Evolutionary conservation across 2,329 filamentous ascomycete species (phyloP).

Genomic region (Colletotrichum truncatum): DNA sequence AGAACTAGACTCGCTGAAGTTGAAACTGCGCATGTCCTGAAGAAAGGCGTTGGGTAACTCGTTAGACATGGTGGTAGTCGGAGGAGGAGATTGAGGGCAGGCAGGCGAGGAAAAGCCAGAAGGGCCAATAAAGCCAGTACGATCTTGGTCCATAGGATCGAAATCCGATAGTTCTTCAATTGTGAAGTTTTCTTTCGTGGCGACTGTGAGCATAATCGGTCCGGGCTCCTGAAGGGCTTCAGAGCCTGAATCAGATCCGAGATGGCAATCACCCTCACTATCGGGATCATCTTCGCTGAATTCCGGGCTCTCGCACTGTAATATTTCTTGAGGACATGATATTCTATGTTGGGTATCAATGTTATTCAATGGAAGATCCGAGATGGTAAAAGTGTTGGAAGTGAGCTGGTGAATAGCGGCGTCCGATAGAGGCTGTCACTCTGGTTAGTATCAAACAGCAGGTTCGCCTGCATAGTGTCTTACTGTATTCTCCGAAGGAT

Average conservation of each 20-base stretch:
- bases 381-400: too few species aligned
- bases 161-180: conserved; percentile 57
- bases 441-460: too few species aligned
- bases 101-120: conserved; percentile 55
- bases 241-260: conserved; percentile 33
- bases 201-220: background rate
- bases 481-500: too few species aligned
- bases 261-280: conserved; percentile 18
- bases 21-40: conserved; percentile 54
- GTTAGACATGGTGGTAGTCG: conserved; percentile 33
- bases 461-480: too few species aligned
- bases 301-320: too few species aligned
- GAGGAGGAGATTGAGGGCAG: conserved; percentile 39
- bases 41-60: conserved; percentile 54
- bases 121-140: conserved; percentile 53
- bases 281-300: too few species aligned
- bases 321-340: too few species aligned
- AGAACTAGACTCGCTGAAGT: conserved; percentile 47
- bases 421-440: too few species aligned
- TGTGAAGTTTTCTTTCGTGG: conserved; percentile 39
- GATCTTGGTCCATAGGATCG: conserved; percentile 54
- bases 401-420: too few species aligned
- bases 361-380: too few species aligned
- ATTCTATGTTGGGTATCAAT: too few species aligned
- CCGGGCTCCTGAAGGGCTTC: conserved; percentile 23